Evolutionary conservation across 2,329 filamentous ascomycete genomes (phyloP), one percentile per base, ranked within the genome.

Genomic region (Raffaelea arxii): DNA sequence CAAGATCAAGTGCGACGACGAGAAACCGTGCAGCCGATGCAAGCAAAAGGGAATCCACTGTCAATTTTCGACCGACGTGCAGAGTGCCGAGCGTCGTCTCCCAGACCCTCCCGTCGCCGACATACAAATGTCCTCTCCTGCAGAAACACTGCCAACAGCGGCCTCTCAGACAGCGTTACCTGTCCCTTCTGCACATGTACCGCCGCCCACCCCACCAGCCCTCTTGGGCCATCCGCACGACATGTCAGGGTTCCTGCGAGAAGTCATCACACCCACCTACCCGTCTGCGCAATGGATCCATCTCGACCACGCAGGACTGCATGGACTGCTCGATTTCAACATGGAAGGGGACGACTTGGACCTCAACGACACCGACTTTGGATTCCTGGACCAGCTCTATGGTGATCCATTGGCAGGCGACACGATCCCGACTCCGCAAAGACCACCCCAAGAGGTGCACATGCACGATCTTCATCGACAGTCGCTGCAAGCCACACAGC

Each of bases 1-100:
- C 11, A 64, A 74, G 19, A 71, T 77, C 39, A 77, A 76, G 53
- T 77, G 74, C 50, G 72, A 75, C 50, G 74, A 77, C 47, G 56
- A 62, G 21, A 77, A 77, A 58, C 74, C 74, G 25, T 77, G 74
- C 54, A 66, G 67, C 18, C 66, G 73, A 25, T 77, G 74, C 51
- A 61, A 67, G 43, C 68, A 62, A 46, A 66, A 72, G 24, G 68
- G 69, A 38, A 51, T 76, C 44, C 57, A 53, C 14, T 77, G 74
- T 58, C 67, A 69, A 46, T 65, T 45, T 38, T 23, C 21, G n/a
- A 10, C 22, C 7, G 48, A 46, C 16, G 14, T 35, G 12, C 40
- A 44, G 2, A 44, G n/a, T 14, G 32, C 32, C 32, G 32, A 36
- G 32, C 19, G 14, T 5, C 5, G 6, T 14, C 14, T 16, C 6